phyloP scores from a whole-genome alignment of 2,329 filamentous ascomycete genomes.

The Aspergillus sergii region DNA sequence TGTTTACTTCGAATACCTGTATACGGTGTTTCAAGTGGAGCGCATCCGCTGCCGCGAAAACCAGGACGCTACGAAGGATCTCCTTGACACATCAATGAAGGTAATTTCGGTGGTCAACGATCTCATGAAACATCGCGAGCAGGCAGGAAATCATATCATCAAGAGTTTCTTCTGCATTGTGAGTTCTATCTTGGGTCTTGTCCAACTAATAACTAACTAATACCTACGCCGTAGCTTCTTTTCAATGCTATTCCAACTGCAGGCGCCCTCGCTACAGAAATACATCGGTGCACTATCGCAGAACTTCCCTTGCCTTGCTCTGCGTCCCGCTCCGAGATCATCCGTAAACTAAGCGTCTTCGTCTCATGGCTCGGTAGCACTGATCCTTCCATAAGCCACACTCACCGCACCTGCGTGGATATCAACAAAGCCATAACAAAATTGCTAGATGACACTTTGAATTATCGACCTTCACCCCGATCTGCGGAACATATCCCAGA shows the following conservation, averaged over 20 bases:
- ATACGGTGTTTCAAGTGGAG: slow-evolving; percentile 25
- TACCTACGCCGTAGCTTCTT: slow-evolving; percentile 14
- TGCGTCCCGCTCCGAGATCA: slow-evolving; percentile 25
- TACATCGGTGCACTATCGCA: slow-evolving; percentile 24
- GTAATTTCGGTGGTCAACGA: slow-evolving; percentile 22
- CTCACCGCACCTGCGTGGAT: slow-evolving; percentile 17
- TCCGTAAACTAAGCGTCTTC: slow-evolving; percentile 25
- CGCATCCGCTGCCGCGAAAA: slow-evolving; percentile 25
- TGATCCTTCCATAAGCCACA: slow-evolving; percentile 10
- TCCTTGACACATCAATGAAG: slow-evolving; percentile 26
- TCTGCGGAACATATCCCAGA: not conserved
- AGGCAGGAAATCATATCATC: slow-evolving; percentile 10
- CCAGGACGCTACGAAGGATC: slow-evolving; percentile 17
- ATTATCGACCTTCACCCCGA: slow-evolving; percentile 9
- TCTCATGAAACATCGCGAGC: slow-evolving; percentile 18
- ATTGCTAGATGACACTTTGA: slow-evolving; percentile 24
- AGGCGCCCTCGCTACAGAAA: slow-evolving; percentile 24
- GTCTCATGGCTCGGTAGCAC: slow-evolving; percentile 24
- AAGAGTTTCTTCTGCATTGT: slow-evolving; percentile 22
- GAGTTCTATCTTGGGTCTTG: slow-evolving; percentile 4
- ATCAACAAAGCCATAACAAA: slow-evolving; percentile 23
- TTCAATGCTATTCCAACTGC: slow-evolving; percentile 23
- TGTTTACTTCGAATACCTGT: slow-evolving; percentile 24
- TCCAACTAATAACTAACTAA: not conserved
- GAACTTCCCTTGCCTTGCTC: slow-evolving; percentile 20